Base-by-base conservation (phyloP, 805 yeast genomes). In the Priceomyces castillae region DNA sequence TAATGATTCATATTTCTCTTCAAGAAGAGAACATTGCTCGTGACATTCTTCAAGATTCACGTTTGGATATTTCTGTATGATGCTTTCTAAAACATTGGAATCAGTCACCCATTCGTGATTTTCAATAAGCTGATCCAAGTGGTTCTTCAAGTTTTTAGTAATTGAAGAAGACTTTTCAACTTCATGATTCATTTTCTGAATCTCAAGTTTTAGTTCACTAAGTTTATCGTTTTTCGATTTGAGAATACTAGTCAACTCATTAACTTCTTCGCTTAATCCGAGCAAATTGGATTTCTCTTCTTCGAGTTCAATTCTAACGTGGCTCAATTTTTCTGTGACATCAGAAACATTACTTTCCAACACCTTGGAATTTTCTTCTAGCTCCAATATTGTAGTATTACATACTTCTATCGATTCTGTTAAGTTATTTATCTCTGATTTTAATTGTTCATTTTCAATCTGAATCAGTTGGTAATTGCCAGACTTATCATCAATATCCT, bases 21-120 rank as follows among this genome's bases (percentile, higher is more conserved):
- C 68, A 50, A 88, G 73, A 37, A 76, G 73, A 10, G 65, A 64
- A 33, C 82, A 76, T 48, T 83, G 77, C 17, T 74, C 77, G 49
- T 80, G 78, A 51, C 83, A 76, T 46, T 83, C 83, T 7, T 74
- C 78, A 16, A 88, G 59, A 53, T 88, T 78, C 37, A 84, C 74
- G 49, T 80, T 76, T 0, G 82, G 81, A 57, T 82, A 77, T 47
- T 82, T 82, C 46, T 74, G 75, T n/a, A 85, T 58, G 19, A 84
- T 75, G 40, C 74, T 72, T 23, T 71, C 67, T 12, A 84, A 73
- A 36, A 81, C 69, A 40, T 76, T 76, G 30, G 77, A 75, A 53
- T 88, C 95, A 0, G 71, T 62, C 7, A 92, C 77, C 96, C 96
- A 90, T 14, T 77, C 81, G 56, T 81, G 75, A 34, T 80, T 81